Evolutionary conservation across 768 basidiomycete genomes (phyloP).

Genomic region (Macrolepiota dolichaula): DNA sequence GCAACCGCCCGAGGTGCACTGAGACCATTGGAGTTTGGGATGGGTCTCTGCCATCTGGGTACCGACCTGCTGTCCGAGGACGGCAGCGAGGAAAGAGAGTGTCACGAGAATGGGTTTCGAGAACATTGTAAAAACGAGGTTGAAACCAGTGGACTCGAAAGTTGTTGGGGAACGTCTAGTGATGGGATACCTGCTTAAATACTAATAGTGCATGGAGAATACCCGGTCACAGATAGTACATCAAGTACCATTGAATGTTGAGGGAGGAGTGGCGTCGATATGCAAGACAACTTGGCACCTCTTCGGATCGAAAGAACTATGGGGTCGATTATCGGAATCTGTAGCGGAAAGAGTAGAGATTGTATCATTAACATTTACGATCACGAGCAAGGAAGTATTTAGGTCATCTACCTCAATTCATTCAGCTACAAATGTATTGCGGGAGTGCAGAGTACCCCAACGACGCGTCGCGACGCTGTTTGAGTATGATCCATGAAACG

Average conservation of each 20-base stretch:
- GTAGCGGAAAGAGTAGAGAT: neutral
- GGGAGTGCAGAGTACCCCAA: neutral
- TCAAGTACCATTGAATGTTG: neutral
- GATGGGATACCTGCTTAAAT: constrained; percentile 17
- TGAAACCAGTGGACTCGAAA: constrained; percentile 14
- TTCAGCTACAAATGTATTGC: neutral
- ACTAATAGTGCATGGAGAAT: constrained; percentile 18
- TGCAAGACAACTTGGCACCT: neutral
- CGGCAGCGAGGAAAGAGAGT: constrained; percentile 38
- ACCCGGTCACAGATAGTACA: constrained; percentile 14
- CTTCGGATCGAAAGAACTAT: constrained; percentile 2
- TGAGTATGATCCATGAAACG: neutral
- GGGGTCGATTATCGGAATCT: neutral
- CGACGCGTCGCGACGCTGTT: neutral
- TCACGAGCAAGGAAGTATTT: neutral
- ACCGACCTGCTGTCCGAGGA: constrained; percentile 52
- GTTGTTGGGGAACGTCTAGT: constrained; percentile 14
- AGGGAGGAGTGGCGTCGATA: neutral
- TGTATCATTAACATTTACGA: neutral
- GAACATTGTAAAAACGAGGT: constrained; percentile 27
- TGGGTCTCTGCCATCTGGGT: constrained; percentile 47
- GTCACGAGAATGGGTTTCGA: constrained; percentile 29
- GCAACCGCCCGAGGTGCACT: constrained; percentile 45
- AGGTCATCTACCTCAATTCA: neutral
- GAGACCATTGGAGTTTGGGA: constrained; percentile 41